A percentile compares a stretch with the other conserved stretches of the same genome.
phyloP scores from a whole-genome alignment of 106 monocot genomes.

The Posidonia australis region DNA sequence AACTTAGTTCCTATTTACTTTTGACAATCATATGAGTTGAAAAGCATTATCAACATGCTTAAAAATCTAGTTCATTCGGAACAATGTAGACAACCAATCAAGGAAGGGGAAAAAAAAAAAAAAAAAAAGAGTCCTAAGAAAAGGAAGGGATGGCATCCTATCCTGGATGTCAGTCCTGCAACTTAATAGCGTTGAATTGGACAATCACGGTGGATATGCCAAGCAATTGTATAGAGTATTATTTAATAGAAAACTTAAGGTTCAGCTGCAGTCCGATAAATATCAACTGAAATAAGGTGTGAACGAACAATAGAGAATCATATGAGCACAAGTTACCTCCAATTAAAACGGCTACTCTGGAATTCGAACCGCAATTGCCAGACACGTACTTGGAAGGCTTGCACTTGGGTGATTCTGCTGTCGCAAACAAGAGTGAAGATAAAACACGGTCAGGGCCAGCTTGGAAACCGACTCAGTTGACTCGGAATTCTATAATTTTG shows the following conservation, averaged over 20 bases:
- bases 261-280: not conserved
- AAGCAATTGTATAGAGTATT: no score
- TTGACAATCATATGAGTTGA: no score
- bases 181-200: no score
- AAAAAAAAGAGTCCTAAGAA: no score
- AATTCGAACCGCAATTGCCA: constrained; percentile 17
- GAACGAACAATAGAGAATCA: not conserved
- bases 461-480: not conserved
- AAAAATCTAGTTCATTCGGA: no score
- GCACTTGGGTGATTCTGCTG: constrained; percentile 7
- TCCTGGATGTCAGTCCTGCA: no score
- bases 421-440: not conserved
- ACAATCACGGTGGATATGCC: no score
- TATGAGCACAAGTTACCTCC: constrained; percentile 19
- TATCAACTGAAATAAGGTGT: not conserved
- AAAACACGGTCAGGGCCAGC: not conserved
- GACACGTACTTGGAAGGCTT: constrained; percentile 27
- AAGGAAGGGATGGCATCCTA: no score
- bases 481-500: not conserved
- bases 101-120: no score
- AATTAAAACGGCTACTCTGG: constrained; percentile 30
- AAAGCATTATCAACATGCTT: no score
- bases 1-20: no score
- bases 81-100: no score
- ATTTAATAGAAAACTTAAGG: not conserved